A percentile compares a stretch with the other conserved stretches of the same genome.
Conservation (phyloP, 1,139 yeast genomes). For the Geotrichum klebahnii region DNA sequence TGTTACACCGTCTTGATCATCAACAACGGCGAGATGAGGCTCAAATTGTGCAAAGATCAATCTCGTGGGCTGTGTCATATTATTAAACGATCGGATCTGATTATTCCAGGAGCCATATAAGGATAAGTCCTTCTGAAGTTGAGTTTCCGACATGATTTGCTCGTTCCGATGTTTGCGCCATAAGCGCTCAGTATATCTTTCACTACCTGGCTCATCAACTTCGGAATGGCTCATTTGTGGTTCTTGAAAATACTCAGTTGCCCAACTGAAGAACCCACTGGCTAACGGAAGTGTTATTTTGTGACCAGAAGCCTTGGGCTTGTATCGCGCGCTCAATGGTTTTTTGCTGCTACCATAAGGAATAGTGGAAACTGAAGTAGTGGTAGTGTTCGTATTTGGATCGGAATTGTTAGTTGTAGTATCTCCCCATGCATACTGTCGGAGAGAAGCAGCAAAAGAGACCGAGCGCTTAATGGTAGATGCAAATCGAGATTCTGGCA, state of each 20-base stretch:
- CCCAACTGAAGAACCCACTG: constrained; percentile 80
- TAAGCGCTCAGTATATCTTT: constrained; percentile 71
- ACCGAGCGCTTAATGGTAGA: constrained; percentile 38
- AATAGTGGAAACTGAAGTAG: constrained; percentile 21
- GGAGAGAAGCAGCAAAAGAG: constrained; percentile 38
- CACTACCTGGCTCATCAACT: constrained; percentile 88
- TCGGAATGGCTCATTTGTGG: constrained; percentile 90
- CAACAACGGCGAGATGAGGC: constrained; percentile 72
- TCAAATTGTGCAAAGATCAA: constrained; percentile 88
- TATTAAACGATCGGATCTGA: constrained; percentile 58
- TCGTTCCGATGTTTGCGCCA: constrained; percentile 94
- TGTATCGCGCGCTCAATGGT: constrained; percentile 36
- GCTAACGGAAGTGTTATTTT: constrained; percentile 47
- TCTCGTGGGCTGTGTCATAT: constrained; percentile 73
- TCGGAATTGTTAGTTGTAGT: constrained; percentile 5
- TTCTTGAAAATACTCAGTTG: constrained; percentile 90
- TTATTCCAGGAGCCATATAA: constrained; percentile 83
- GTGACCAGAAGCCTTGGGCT: constrained; percentile 24
- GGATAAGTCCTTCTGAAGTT: constrained; percentile 80
- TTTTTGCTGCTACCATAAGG: constrained; percentile 35
- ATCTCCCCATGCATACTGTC: constrained; percentile 34
- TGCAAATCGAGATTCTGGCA: constrained; percentile 26
- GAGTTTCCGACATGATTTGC: constrained; percentile 78
- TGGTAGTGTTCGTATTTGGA: not conserved
- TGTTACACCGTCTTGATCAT: constrained; percentile 76